phyloP scores from a whole-genome alignment of 352 stramenopile species.

The Plasmopara viticola region DNA sequence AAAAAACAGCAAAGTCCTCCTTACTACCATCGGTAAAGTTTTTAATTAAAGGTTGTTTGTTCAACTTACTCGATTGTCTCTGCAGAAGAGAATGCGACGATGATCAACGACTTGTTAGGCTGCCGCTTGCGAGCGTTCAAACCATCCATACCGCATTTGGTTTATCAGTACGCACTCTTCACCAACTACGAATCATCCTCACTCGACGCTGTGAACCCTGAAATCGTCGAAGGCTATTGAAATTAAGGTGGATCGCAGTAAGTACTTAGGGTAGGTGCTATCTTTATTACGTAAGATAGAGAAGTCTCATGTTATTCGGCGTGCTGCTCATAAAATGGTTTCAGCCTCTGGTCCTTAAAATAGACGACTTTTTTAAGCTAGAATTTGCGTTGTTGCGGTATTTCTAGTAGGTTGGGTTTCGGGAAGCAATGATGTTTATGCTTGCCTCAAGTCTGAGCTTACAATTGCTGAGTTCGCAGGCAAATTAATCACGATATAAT shows the following conservation, averaged over 20 bases:
- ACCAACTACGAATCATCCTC: constrained; percentile 82
- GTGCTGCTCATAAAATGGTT: constrained; percentile 3
- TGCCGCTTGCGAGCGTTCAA: constrained; percentile 67
- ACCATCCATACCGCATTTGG: constrained; percentile 90
- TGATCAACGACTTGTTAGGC: constrained; percentile 84
- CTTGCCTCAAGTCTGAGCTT: no score
- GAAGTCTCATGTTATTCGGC: no score
- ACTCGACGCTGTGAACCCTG: constrained; percentile 62
- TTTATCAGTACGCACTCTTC: constrained; percentile 94
- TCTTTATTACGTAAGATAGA: no score
- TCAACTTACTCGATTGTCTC: constrained; percentile 5
- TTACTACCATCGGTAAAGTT: constrained; percentile 83
- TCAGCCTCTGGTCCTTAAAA: constrained; percentile 11
- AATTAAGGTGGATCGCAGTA: neutral
- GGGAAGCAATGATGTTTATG: no score
- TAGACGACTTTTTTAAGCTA: constrained; percentile 3
- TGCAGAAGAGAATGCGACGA: constrained; percentile 78
- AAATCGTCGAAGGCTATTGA: constrained; percentile 51
- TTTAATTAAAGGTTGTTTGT: neutral
- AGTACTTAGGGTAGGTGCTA: no score
- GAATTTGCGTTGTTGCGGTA: no score
- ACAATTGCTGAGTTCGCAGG: no score
- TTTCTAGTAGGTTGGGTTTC: no score
- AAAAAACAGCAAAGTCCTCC: constrained; percentile 63
- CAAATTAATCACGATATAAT: no score